Evolutionary conservation across 495 filamentous ascomycete species (phyloP).

Genomic region (Penicillium verhagenii): DNA sequence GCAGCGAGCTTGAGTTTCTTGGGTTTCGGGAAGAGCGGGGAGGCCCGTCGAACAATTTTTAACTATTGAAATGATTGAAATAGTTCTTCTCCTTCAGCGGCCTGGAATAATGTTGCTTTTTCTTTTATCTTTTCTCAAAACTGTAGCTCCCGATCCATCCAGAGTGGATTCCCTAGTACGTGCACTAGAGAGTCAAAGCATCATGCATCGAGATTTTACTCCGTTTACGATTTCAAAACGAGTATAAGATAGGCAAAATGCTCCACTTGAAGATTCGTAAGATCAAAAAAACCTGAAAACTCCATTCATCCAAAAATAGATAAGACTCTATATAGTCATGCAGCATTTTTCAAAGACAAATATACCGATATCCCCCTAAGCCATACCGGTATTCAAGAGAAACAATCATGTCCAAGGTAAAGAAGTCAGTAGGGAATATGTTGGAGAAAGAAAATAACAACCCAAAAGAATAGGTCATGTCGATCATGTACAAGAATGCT

Average conservation of each 20-base stretch:
- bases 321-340: constrained; percentile 4
- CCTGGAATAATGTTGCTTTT: too few relatives aligned
- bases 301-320: constrained; percentile 6
- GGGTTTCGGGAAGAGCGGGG: constrained; percentile 1
- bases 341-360: background rate
- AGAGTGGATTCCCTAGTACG: background rate
- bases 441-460: constrained; percentile 3
- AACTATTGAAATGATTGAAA: background rate
- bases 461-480: constrained; percentile 15
- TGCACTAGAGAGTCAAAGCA: background rate
- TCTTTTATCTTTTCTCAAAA: too few relatives aligned
- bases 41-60: background rate
- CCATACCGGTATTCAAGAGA: background rate
- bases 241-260: constrained; percentile 4
- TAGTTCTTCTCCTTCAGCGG: too few relatives aligned
- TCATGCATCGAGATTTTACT: background rate
- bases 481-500: constrained; percentile 24
- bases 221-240: constrained; percentile 11
- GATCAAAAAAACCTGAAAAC: background rate
- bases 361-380: too few relatives aligned
- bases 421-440: constrained; percentile 15
- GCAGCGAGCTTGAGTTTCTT: background rate
- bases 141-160: too few relatives aligned
- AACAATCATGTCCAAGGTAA: constrained; percentile 17
- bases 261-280: constrained; percentile 9